A percentile compares a stretch with the other conserved stretches of the same genome.
Conservation (phyloP, 2,329 filamentous ascomycete species). For the Aschersonia sp. region DNA sequence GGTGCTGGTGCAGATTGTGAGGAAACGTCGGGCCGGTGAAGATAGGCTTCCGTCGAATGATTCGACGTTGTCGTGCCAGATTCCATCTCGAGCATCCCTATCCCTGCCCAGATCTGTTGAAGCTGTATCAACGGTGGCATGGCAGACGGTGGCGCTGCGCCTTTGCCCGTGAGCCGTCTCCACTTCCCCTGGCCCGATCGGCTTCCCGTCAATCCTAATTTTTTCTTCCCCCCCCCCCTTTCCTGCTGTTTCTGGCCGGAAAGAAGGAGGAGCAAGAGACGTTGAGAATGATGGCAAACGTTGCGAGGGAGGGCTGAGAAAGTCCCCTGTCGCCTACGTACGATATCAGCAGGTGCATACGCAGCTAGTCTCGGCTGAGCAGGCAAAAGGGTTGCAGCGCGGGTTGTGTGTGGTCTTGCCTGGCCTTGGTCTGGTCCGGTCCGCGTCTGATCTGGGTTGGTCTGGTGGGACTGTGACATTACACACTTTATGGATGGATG, state of each 20-base stretch:
- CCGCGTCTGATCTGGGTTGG: neutral
- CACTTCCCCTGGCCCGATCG: neutral
- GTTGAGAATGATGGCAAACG: neutral
- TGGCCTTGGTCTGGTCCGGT: neutral
- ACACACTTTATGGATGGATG: neutral
- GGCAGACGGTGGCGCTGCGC: neutral
- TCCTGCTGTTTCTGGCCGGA: too few species aligned
- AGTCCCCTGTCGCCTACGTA: too few species aligned
- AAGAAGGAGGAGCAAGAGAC: neutral
- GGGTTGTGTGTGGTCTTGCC: too few species aligned
- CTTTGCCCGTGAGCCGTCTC: neutral
- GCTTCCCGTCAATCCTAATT: neutral
- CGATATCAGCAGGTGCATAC: too few species aligned
- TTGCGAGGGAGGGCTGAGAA: too few species aligned
- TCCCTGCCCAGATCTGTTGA: neutral
- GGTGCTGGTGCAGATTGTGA: neutral
- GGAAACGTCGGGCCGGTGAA: neutral
- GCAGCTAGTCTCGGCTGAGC: too few species aligned
- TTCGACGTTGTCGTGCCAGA: neutral
- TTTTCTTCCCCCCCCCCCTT: too few species aligned
- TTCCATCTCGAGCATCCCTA: neutral
- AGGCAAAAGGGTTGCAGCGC: too few species aligned
- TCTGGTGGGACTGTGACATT: neutral
- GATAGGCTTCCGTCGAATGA: neutral
- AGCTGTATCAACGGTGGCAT: neutral